Conservation (phyloP, 1,284 basidiomycete species). For the Malassezia yamatoensis region DNA sequence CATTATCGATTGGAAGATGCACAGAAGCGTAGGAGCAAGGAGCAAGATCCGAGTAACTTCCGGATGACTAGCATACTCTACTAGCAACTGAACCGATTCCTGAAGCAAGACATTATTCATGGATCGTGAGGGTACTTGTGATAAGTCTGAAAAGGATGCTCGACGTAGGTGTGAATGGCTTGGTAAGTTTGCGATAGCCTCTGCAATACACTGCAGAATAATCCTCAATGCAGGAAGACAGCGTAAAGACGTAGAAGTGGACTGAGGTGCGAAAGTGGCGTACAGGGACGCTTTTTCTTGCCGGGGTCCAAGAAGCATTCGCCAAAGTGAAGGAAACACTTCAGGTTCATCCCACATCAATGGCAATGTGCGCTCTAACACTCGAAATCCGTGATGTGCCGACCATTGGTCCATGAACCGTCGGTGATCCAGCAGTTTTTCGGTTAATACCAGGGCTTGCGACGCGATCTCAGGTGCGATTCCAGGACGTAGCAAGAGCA, state of each 20-base stretch:
- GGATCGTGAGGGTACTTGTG: background rate
- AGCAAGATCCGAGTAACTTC: slow-evolving; percentile 24
- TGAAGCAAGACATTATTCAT: slow-evolving; percentile 10
- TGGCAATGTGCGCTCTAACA: slow-evolving; percentile 63
- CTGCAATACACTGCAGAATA: slow-evolving; percentile 28
- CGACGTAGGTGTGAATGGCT: slow-evolving; percentile 7
- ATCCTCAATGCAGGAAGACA: slow-evolving; percentile 27
- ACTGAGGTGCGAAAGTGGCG: slow-evolving; percentile 55
- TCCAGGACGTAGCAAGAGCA: slow-evolving; percentile 35
- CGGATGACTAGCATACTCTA: slow-evolving; percentile 16
- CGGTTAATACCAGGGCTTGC: slow-evolving; percentile 24
- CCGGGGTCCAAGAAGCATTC: slow-evolving; percentile 55
- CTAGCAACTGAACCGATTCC: slow-evolving; percentile 24
- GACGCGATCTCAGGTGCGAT: slow-evolving; percentile 21
- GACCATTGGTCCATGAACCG: slow-evolving; percentile 31
- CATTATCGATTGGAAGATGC: slow-evolving; percentile 30
- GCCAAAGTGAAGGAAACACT: slow-evolving; percentile 57
- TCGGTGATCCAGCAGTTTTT: slow-evolving; percentile 18
- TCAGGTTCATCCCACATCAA: slow-evolving; percentile 59
- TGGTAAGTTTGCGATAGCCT: slow-evolving; percentile 18
- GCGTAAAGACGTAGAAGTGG: slow-evolving; percentile 1
- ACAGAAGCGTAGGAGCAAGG: slow-evolving; percentile 33
- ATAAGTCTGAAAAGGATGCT: background rate
- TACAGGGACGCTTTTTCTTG: slow-evolving; percentile 53
- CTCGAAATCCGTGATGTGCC: slow-evolving; percentile 58